A percentile compares a stretch with the other conserved stretches of the same genome.
Evolutionary conservation across 2,329 filamentous ascomycete genomes (phyloP).

Genomic region (Diplodia intermedia): DNA sequence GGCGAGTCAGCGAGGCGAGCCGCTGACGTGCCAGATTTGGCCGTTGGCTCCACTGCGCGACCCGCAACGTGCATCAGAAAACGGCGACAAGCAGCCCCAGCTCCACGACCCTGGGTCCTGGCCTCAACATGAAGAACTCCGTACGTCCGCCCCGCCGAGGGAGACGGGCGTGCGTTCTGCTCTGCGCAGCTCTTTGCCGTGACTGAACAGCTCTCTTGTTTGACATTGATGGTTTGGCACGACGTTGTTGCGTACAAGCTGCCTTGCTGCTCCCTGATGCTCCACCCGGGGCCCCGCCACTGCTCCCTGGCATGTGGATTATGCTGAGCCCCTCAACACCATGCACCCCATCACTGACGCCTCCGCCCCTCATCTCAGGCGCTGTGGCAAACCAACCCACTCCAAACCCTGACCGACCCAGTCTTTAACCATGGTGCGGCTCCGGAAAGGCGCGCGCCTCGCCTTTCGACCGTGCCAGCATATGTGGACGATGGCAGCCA

Average conservation of each 20-base stretch:
- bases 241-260: background rate
- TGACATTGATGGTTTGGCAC: background rate
- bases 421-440: background rate
- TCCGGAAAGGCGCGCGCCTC: background rate
- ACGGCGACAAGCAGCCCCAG: background rate
- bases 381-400: background rate
- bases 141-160: constrained; percentile 1
- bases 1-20: constrained; percentile 18
- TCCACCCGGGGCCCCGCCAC: constrained; percentile 8
- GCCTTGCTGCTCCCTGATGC: background rate
- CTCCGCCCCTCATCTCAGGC: constrained; percentile 10
- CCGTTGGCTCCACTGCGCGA: background rate
- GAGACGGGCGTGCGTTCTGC: background rate
- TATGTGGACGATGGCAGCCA: background rate
- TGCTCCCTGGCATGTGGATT: background rate
- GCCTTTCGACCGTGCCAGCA: background rate
- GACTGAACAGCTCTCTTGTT: background rate
- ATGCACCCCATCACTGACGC: constrained; percentile 3
- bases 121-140: constrained; percentile 3
- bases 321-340: constrained; percentile 18
- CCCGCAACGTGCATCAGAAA: constrained; percentile 19
- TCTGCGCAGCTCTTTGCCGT: background rate
- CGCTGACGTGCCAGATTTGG: constrained; percentile 1
- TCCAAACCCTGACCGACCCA: background rate
- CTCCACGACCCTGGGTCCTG: background rate